phyloP scores from a whole-genome alignment of 1,284 basidiomycete species.

The Apiotrichum sp. region DNA sequence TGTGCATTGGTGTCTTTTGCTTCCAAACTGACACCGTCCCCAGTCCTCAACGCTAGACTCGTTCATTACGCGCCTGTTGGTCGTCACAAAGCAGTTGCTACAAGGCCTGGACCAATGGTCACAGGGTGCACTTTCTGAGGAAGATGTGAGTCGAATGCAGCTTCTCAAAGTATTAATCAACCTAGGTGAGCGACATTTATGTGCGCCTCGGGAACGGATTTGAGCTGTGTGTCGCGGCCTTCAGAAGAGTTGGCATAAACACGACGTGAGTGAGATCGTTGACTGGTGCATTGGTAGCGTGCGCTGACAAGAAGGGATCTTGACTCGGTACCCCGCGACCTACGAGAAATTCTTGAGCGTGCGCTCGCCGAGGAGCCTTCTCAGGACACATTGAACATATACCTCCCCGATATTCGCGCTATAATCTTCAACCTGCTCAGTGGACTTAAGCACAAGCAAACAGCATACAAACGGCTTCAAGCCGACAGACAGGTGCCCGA shows the following conservation, averaged over 20 bases:
- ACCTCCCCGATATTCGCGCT: conserved; percentile 81
- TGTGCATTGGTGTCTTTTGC: neutral
- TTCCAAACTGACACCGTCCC: neutral
- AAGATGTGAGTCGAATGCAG: conserved; percentile 34
- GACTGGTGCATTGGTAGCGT: neutral
- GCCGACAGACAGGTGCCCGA: conserved; percentile 21
- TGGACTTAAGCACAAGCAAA: conserved; percentile 86
- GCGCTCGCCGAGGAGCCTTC: conserved; percentile 86
- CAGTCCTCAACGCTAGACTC: conserved; percentile 56
- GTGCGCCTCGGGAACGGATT: conserved; percentile 96
- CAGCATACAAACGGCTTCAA: conserved; percentile 54
- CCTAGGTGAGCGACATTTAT: conserved; percentile 89
- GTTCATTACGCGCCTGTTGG: conserved; percentile 84
- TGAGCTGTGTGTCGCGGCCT: conserved; percentile 85
- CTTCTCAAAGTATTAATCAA: neutral
- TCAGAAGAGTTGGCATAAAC: conserved; percentile 75
- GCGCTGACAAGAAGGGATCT: conserved; percentile 61
- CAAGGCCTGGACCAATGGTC: conserved; percentile 90
- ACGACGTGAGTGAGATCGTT: conserved; percentile 63
- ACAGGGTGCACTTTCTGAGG: conserved; percentile 65
- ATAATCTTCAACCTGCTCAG: conserved; percentile 91
- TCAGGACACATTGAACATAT: conserved; percentile 75
- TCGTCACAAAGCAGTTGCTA: conserved; percentile 89
- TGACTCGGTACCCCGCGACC: conserved; percentile 77
- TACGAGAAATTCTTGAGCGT: conserved; percentile 80